A percentile compares a stretch with the other conserved stretches of the same genome.
phyloP scores from a whole-genome alignment of 805 yeast genomes.

The Wickerhamiella sorbophila region DNA sequence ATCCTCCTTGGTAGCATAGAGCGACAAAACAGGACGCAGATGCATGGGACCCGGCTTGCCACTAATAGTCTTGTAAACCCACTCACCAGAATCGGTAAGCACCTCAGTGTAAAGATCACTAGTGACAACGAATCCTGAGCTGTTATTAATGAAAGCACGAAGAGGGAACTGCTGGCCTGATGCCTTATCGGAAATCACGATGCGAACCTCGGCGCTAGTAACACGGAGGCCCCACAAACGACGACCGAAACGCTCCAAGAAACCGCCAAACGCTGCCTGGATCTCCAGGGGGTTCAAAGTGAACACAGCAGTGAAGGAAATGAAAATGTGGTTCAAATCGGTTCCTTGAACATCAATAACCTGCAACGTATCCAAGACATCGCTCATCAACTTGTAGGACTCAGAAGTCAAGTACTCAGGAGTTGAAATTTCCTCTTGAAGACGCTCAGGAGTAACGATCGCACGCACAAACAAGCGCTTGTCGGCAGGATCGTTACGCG shows the following conservation, averaged over 20 bases:
- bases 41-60: slow-evolving; percentile 89
- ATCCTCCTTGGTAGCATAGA: slow-evolving; percentile 96
- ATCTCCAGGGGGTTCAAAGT: slow-evolving; percentile 91
- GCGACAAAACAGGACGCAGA: slow-evolving; percentile 85
- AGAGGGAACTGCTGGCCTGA: slow-evolving; percentile 88
- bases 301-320: slow-evolving; percentile 92
- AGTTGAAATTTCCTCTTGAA: slow-evolving; percentile 83
- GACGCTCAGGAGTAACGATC: slow-evolving; percentile 88
- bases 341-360: slow-evolving; percentile 89
- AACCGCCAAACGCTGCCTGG: slow-evolving; percentile 94
- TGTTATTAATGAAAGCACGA: slow-evolving; percentile 92
- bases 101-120: slow-evolving; percentile 91
- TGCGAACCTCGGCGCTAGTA: slow-evolving; percentile 94
- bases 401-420: slow-evolving; percentile 92
- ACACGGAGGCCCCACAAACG: slow-evolving; percentile 93
- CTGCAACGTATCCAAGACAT: slow-evolving; percentile 87
- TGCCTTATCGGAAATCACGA: slow-evolving; percentile 79
- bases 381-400: slow-evolving; percentile 91
- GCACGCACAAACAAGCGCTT: slow-evolving; percentile 95
- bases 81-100: slow-evolving; percentile 80
- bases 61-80: slow-evolving; percentile 83
- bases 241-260: slow-evolving; percentile 94
- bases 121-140: slow-evolving; percentile 92
- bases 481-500: slow-evolving; percentile 85
- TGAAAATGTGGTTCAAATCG: slow-evolving; percentile 92